These are phyloP conservation scores for Claviceps sp. DNA, from an alignment of 2,329 filamentous ascomycete genomes.

Conservation along the genomic window DNA sequence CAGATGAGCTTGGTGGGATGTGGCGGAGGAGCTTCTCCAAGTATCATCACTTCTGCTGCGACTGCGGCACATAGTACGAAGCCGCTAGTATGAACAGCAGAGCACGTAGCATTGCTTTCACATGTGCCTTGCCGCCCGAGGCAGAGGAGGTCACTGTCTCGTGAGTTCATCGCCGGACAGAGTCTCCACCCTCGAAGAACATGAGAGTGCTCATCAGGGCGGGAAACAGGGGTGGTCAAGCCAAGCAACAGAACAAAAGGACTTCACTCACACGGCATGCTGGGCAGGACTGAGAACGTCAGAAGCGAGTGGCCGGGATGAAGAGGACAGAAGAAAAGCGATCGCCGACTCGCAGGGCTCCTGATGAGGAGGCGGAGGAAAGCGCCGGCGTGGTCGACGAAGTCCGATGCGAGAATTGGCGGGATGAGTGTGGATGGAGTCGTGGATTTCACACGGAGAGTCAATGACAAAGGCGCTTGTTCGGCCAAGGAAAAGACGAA, in stretches of 20 bases:
- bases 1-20: neutral
- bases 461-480: neutral
- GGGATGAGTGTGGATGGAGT: neutral
- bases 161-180: neutral
- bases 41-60: neutral
- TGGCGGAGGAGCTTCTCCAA: neutral
- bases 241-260: neutral
- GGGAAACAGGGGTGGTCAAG: neutral
- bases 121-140: neutral
- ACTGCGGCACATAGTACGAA: neutral
- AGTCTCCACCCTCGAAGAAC: neutral
- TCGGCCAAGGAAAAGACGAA: neutral
- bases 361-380: constrained; percentile 8
- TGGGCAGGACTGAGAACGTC: constrained; percentile 15
- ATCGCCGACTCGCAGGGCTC: constrained; percentile 5
- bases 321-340: constrained; percentile 1
- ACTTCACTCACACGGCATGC: constrained; percentile 24
- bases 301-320: constrained; percentile 9
- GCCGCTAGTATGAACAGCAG: neutral
- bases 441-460: constrained; percentile 3
- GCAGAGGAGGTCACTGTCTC: neutral
- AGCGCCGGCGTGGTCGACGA: constrained; percentile 3
- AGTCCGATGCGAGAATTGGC: neutral
- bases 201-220: neutral
- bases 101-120: neutral